phyloP scores from a whole-genome alignment of 2,329 filamentous ascomycete species.

The Dothideomycetidae sp. region DNA sequence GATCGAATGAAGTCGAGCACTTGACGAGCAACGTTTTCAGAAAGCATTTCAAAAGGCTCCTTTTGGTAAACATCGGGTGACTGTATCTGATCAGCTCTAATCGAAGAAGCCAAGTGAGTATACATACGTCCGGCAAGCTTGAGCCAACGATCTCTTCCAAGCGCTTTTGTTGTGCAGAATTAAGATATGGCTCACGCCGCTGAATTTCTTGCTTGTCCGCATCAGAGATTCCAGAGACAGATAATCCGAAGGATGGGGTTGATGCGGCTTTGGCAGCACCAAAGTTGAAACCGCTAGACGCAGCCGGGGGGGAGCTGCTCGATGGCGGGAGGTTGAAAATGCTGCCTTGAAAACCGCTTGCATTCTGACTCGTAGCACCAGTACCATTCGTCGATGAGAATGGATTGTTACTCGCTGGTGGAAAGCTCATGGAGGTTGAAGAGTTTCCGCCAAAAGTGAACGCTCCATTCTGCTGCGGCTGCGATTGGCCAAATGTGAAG shows the following conservation, averaged over 20 bases:
- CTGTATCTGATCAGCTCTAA: neutral
- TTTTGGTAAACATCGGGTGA: constrained; percentile 1
- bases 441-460: constrained; percentile 10
- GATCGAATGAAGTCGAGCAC: constrained; percentile 2
- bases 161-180: constrained; percentile 5
- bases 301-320: constrained; percentile 1
- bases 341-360: constrained; percentile 5
- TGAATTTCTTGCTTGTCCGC: constrained; percentile 7
- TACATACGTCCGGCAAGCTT: constrained; percentile 4
- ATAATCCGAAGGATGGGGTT: neutral
- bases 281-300: constrained; percentile 6
- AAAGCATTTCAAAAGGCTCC: constrained; percentile 1
- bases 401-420: constrained; percentile 4
- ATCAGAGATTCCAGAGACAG: neutral
- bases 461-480: constrained; percentile 1
- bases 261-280: constrained; percentile 1
- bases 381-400: constrained; percentile 4
- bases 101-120: no score
- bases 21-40: neutral
- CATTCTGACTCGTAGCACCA: neutral
- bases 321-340: constrained; percentile 8
- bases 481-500: constrained; percentile 1
- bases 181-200: constrained; percentile 3
- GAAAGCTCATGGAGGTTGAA: constrained; percentile 7
- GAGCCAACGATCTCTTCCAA: constrained; percentile 6